phyloP scores from a whole-genome alignment of 192 early-diverging fungal genomes.

The Thamnidium elegans region DNA sequence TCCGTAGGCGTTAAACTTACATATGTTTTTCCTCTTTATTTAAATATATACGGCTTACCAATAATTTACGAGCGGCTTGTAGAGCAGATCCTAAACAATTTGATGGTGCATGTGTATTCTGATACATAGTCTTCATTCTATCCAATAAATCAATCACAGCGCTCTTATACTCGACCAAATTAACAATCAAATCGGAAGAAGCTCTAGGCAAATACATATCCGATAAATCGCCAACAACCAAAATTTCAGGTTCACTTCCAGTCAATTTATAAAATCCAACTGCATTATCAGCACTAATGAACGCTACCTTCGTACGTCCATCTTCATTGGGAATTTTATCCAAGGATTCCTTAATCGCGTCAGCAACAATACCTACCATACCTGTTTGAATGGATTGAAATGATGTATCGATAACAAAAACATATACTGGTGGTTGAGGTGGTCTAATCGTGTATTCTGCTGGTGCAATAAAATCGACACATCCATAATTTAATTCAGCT shows the following conservation, averaged over 20 bases:
- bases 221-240: slow-evolving; percentile 85
- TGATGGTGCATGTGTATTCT: slow-evolving; percentile 68
- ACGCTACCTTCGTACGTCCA: slow-evolving; percentile 66
- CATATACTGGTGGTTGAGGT: slow-evolving; percentile 72
- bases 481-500: slow-evolving; percentile 85
- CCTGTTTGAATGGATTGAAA: slow-evolving; percentile 84
- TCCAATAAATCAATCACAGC: slow-evolving; percentile 85
- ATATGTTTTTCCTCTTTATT: not conserved
- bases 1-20: not conserved
- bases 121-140: slow-evolving; percentile 77
- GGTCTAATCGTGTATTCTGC: slow-evolving; percentile 64
- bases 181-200: slow-evolving; percentile 23
- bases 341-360: slow-evolving; percentile 68
- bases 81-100: slow-evolving; percentile 83
- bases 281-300: slow-evolving; percentile 85
- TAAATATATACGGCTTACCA: slow-evolving; percentile 43
- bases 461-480: slow-evolving; percentile 86
- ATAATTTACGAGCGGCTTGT: slow-evolving; percentile 71
- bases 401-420: slow-evolving; percentile 95
- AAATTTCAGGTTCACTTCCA: slow-evolving; percentile 88
- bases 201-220: slow-evolving; percentile 86
- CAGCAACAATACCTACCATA: slow-evolving; percentile 63
- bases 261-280: slow-evolving; percentile 92
- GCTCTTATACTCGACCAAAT: slow-evolving; percentile 37
- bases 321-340: slow-evolving; percentile 50